phyloP scores from a whole-genome alignment of 345 rosid species.

The Rhizophora apiculata region DNA sequence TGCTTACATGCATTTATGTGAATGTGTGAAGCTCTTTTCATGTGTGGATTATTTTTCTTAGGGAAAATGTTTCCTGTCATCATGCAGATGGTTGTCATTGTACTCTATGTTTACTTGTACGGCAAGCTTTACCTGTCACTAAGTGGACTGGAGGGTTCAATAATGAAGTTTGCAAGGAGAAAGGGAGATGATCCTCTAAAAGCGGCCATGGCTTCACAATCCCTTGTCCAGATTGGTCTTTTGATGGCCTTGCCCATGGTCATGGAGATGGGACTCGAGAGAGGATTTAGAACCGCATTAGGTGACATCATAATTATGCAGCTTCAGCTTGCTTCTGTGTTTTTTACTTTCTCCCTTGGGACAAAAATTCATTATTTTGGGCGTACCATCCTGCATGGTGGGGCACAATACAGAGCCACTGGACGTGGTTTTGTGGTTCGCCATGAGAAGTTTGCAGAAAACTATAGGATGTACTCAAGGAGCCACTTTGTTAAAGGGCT shows the following conservation, averaged over 20 bases:
- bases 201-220: constrained; percentile 92
- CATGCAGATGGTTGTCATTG: constrained; percentile 69
- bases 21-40: neutral
- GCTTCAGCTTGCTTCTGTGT: constrained; percentile 86
- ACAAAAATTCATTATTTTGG: constrained; percentile 91
- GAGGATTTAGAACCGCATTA: constrained; percentile 86
- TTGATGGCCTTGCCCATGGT: constrained; percentile 86
- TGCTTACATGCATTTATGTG: neutral
- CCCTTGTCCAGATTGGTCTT: constrained; percentile 85
- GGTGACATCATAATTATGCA: constrained; percentile 89
- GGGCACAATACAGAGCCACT: constrained; percentile 96
- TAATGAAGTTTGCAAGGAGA: constrained; percentile 55
- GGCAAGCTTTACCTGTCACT: constrained; percentile 80
- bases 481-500: constrained; percentile 90
- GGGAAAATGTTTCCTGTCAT: neutral
- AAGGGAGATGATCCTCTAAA: constrained; percentile 69
- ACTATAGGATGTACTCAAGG: constrained; percentile 95
- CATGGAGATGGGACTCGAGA: constrained; percentile 97
- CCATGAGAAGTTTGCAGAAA: constrained; percentile 97
- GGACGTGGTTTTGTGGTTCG: constrained; percentile 99
- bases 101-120: constrained; percentile 73
- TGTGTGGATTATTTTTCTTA: neutral
- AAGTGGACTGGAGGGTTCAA: constrained; percentile 88
- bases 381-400: constrained; percentile 91
- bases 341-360: constrained; percentile 97